Conservation (phyloP, 2,329 filamentous ascomycete genomes). For the Sporothrix sp. region DNA sequence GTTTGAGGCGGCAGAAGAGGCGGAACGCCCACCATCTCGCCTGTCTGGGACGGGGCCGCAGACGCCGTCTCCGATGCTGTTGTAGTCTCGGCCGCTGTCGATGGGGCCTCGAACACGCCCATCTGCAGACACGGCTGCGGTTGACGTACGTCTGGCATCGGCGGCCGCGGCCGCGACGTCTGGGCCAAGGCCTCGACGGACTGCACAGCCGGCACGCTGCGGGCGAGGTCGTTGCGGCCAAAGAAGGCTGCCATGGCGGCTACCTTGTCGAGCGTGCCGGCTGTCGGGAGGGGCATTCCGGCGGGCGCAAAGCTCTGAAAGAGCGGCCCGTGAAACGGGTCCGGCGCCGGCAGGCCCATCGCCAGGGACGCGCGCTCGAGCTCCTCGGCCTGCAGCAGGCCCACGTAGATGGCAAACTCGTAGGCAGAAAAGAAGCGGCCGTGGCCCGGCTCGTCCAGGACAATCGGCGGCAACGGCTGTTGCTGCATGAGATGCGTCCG, state of each 20-base stretch:
- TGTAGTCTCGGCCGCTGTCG: too few relatives aligned
- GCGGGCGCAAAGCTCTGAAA: background rate
- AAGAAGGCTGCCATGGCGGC: background rate
- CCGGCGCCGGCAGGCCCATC: background rate
- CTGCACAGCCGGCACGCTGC: too few relatives aligned
- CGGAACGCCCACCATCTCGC: too few relatives aligned
- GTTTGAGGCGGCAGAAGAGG: too few relatives aligned
- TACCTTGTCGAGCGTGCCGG: background rate
- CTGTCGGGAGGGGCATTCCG: background rate
- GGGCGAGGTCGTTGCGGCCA: background rate
- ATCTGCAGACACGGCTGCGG: too few relatives aligned
- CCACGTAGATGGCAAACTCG: slow-evolving; percentile 1
- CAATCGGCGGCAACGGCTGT: background rate
- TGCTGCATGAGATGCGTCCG: background rate
- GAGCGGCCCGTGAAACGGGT: background rate
- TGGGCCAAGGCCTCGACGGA: too few relatives aligned
- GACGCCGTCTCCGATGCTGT: too few relatives aligned
- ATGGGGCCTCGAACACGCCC: too few relatives aligned
- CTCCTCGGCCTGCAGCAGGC: background rate
- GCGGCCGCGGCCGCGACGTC: too few relatives aligned
- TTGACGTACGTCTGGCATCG: too few relatives aligned
- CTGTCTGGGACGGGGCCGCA: too few relatives aligned
- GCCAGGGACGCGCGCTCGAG: background rate
- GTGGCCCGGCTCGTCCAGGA: background rate
- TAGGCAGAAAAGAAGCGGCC: background rate